phyloP scores from a whole-genome alignment of 176 grass and related monocot species.

The Triticum urartu region DNA sequence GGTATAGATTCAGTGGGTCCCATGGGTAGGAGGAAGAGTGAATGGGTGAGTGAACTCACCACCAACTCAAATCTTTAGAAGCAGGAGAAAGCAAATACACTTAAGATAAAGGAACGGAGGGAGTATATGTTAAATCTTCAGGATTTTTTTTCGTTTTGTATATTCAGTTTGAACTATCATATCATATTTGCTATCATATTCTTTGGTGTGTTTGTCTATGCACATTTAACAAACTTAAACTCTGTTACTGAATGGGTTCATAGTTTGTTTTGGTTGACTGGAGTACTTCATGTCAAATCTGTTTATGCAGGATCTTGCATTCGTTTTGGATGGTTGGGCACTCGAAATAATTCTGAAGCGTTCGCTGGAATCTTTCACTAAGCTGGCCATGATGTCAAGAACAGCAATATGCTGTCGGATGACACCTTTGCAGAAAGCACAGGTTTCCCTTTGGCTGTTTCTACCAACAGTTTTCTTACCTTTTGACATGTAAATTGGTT shows the following conservation, averaged over 20 bases:
- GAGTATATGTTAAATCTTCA: not conserved
- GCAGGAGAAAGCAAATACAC: too few relatives aligned
- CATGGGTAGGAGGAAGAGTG: too few relatives aligned
- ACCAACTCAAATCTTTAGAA: too few relatives aligned
- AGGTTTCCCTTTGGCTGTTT: slow-evolving; percentile 43
- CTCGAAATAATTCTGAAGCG: slow-evolving; percentile 88
- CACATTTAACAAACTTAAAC: not conserved
- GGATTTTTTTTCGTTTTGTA: not conserved
- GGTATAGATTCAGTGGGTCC: too few relatives aligned
- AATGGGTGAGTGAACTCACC: too few relatives aligned
- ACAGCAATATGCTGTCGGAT: slow-evolving; percentile 88
- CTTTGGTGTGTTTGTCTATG: not conserved
- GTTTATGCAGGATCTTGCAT: slow-evolving; percentile 66
- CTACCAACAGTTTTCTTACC: slow-evolving; percentile 3
- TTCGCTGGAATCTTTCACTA: slow-evolving; percentile 76
- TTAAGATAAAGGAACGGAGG: too few relatives aligned
- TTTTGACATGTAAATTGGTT: not conserved
- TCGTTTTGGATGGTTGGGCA: slow-evolving; percentile 89
- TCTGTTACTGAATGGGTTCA: not conserved
- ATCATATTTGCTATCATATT: slow-evolving; percentile 18
- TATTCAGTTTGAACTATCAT: not conserved
- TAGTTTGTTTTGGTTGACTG: slow-evolving; percentile 17
- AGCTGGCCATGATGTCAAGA: slow-evolving; percentile 67
- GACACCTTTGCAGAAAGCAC: slow-evolving; percentile 92
- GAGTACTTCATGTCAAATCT: slow-evolving; percentile 22